These are phyloP conservation scores for Choanephora cucurbitarum DNA, from an alignment of 371 early-diverging fungal genomes.

Conservation along the genomic window DNA sequence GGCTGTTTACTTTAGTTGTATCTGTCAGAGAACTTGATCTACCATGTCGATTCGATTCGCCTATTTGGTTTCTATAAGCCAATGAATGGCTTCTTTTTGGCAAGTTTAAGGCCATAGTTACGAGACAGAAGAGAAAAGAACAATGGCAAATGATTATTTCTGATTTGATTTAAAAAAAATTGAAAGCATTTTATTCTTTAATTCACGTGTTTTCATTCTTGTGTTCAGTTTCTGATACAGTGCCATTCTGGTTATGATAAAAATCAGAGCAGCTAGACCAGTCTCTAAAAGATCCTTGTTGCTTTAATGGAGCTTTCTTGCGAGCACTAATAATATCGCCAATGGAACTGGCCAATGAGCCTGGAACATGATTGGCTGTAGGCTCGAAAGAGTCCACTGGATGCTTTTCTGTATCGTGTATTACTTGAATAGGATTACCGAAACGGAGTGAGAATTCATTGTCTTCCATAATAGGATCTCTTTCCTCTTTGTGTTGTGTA, in stretches of 20 bases:
- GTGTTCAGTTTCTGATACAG: conserved; percentile 34
- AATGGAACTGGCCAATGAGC: conserved; percentile 13
- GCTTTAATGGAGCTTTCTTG: conserved; percentile 1
- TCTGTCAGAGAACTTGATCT: conserved; percentile 18
- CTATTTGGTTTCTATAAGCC: conserved; percentile 10
- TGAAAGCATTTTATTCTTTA: not conserved
- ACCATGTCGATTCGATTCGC: not conserved
- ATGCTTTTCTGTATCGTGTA: conserved; percentile 33
- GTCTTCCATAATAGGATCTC: conserved; percentile 45
- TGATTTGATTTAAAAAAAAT: not conserved
- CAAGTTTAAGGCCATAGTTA: too few relatives aligned
- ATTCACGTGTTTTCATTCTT: not conserved
- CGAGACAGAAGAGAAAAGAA: not conserved
- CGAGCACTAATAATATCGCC: not conserved
- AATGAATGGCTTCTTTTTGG: conserved; percentile 26
- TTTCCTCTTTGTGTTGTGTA: conserved; percentile 11
- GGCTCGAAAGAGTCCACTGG: conserved; percentile 30
- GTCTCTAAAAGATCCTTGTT: conserved; percentile 28
- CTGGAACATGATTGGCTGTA: conserved; percentile 24
- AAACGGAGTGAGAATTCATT: conserved; percentile 39
- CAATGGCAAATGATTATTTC: conserved; percentile 1
- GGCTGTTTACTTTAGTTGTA: conserved; percentile 6
- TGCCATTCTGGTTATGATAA: conserved; percentile 29
- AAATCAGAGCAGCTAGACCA: conserved; percentile 32
- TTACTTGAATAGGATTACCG: conserved; percentile 43